Base-by-base conservation (phyloP, 148 eudicot species). In the Pharnaceum exiguum region DNA sequence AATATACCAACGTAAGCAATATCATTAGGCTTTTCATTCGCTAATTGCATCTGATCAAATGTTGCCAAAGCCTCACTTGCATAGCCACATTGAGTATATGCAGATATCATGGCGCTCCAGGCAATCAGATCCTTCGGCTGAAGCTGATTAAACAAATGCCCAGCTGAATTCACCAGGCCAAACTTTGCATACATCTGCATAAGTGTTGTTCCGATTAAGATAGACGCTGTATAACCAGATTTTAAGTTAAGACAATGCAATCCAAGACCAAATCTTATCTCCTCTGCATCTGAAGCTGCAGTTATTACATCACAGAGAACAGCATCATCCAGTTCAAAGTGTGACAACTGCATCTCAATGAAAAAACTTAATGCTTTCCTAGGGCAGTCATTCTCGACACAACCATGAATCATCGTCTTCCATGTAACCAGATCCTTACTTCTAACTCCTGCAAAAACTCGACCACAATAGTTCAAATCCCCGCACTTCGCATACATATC, bases 401-500 rank as follows among this genome's bases (percentile, higher is more conserved):
- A 82, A 16, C 84, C 90, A 44, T 40, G 76, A 58, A 81, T 69
- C 71, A 79, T 78, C 9, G 71, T 76, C 69, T 77, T 84, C 90
- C 90, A 84, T 19, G 90, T 74, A 46, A 84, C 53, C 18, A 74
- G 29, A 68, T 84, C 87, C 65, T 78, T 81, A 10, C 35, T 51
- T n/a, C 10, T 38, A 26, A 67, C 69, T 45, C 54, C 49, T 24
- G 62, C 27, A 46, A 79, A 84, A 30, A 81, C 65, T 8, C 40
- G 53, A 63, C 65, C 29, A 1, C 82, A 59, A 57, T 71, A 56
- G 43, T 69, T 45, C 23, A 74, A 54, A 57, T 47, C 44, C 59
- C 84, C 63, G 60, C 86, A 84, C 60, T 81, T 84, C 35, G 72
- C 73, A 66, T 84, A 84, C 90, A 81, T 81, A 70, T 73, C 75